Percentiles rank a stretch among this genome's conserved stretches.
Evolutionary conservation across 192 early-diverging fungal genomes (phyloP).

Genomic region (Coemansia sp.): DNA sequence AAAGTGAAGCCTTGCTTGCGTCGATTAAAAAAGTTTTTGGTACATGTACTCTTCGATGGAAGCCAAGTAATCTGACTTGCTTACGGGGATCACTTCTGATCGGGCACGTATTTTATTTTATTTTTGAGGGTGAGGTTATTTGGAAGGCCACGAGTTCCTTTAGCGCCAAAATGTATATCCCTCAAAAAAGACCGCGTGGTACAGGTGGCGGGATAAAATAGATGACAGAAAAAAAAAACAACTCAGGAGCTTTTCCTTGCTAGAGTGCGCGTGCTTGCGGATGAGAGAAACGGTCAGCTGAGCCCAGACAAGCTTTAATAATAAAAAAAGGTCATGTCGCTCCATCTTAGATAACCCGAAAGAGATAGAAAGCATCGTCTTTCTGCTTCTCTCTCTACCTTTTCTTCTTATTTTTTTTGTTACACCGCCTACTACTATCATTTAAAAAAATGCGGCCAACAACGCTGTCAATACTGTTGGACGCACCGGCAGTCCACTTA

Average conservation of each 20-base stretch:
- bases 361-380: not conserved
- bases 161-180: not conserved
- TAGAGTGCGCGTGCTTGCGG: not conserved
- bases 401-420: not conserved
- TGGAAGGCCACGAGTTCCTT: not conserved
- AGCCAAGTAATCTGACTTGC: not conserved
- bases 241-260: too few species aligned
- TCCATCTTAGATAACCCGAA: constrained; percentile 1
- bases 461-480: constrained; percentile 15
- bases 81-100: not conserved
- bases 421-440: not conserved
- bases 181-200: not conserved
- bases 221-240: too few species aligned
- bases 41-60: not conserved
- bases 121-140: too few species aligned
- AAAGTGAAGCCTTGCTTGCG: not conserved
- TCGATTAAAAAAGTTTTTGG: not conserved
- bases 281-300: not conserved
- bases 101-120: not conserved
- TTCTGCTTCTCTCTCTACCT: not conserved
- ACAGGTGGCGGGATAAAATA: not conserved
- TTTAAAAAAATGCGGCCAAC: constrained; percentile 9
- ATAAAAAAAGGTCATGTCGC: not conserved
- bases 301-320: not conserved
- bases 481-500: constrained; percentile 23